Conservation (phyloP, 1,139 yeast species). For the Kodamaea plutei region DNA sequence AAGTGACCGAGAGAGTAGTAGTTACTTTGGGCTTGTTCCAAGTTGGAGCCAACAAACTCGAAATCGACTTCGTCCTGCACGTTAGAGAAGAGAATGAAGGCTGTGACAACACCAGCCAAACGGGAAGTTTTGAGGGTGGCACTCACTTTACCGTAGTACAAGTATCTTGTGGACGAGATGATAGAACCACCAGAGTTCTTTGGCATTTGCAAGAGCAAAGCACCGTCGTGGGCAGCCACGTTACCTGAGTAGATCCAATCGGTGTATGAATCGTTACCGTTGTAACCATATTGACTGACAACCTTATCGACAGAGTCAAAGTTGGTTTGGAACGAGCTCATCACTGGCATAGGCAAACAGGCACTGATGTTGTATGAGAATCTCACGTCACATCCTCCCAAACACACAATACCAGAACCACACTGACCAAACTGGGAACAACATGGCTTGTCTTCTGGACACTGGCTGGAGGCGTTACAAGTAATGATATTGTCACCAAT, state of each 20-base stretch:
- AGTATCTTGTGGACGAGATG: constrained; percentile 68
- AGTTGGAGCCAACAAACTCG: constrained; percentile 77
- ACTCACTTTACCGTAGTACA: constrained; percentile 84
- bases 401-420: constrained; percentile 76
- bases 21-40: constrained; percentile 67
- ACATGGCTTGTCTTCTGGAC: constrained; percentile 75
- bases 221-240: constrained; percentile 50
- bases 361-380: constrained; percentile 57
- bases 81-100: constrained; percentile 80
- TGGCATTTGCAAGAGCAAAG: constrained; percentile 73
- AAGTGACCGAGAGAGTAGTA: constrained; percentile 72
- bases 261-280: constrained; percentile 65
- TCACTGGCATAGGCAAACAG: constrained; percentile 62
- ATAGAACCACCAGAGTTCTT: constrained; percentile 75
- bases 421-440: constrained; percentile 84
- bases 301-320: constrained; percentile 35
- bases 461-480: constrained; percentile 49
- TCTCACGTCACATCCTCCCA: constrained; percentile 78
- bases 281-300: constrained; percentile 40
- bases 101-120: constrained; percentile 76
- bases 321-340: constrained; percentile 29
- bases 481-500: constrained; percentile 17
- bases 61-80: constrained; percentile 88
- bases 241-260: constrained; percentile 79
- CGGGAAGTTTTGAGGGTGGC: constrained; percentile 71